Base-by-base conservation (phyloP, 495 filamentous ascomycete species). In the Polyplosphaeria fusca region DNA sequence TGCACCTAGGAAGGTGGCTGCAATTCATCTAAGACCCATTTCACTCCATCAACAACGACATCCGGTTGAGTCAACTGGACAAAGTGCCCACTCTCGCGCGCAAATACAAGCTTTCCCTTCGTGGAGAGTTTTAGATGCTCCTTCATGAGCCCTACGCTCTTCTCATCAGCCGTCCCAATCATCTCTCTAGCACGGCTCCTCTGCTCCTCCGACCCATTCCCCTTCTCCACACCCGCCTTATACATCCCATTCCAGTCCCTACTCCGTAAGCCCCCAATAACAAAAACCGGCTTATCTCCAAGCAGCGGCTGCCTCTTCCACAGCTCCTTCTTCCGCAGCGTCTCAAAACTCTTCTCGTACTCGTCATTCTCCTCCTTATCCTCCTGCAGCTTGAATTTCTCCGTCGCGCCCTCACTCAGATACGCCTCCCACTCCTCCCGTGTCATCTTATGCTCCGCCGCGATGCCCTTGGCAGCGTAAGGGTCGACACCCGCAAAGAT, bases 191-290 rank as follows among this genome's bases (percentile, higher is more conserved):
- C 64, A 63, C 51, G 32, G 23, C 52, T 58, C 65, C 68, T 64
- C 63, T 72, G 54, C 46, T 68, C 70, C 52, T 67, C 65, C 0
- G 68, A 71, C 23, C 69, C 70, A 40, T 68, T 70, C 23, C 69
- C 69, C 47, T 60, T 67, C 22, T 38, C 67, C 57, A 73, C 57
- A 16, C 67, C 69, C 22, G 58, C 66, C 55, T 60, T 57, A 43
- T 68, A 71, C 62, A 71, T 47, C 43, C 65, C 39, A 58, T 49
- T 60, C 63, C 61, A 70, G 60, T 71, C 68, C 55, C 65, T 55
- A 22, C 64, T 69, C 37, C 60, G 51, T 27, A 40, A 58, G 44
- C 68, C 69, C 28, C 55, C 38, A 66, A 66, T 65, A 39, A 65
- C 61, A 63, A 47, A 60, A 60, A 60, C 56, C 48, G 56, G 56